Evolutionary conservation across 306 rosid species (phyloP), one percentile per base, ranked within the genome.

Genomic region (Parietaria judaica): DNA sequence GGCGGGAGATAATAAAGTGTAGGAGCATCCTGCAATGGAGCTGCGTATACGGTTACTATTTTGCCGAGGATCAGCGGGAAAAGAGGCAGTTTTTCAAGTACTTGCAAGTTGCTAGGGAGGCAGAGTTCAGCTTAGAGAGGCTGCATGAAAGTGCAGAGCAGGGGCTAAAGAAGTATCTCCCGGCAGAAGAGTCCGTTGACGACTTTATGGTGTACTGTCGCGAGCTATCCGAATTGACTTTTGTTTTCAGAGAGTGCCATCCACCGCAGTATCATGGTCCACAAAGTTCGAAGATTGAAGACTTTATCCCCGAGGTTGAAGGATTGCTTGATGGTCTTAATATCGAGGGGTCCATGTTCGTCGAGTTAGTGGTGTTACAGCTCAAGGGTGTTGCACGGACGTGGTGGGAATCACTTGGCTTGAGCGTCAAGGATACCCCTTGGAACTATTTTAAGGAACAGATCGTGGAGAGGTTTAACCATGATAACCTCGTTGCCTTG

Each of bases 1-100:
- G n/a, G 85, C 51, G 51, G 57, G 83, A 79, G 63, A 70, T 81
- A 47, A 67, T 79, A 68, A 85, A 78, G 11, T 77, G 85, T 44
- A 70, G 87, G 60, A 69, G 82, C 49, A 70, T 79, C 7, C 58
- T 86, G 36, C 76, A 79, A 66, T 86, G 90, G 95, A 75, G 72
- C 1, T 72, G 75, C 63, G 79, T 79, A 3, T 79, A 86, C 59
- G 81, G 84, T 34, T 83, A 74, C 61, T 79, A 72, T 67, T 70
- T 83, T 6, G 70, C 77, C 9, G 68, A 72, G 45, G 14, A 59
- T 35, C 60, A 68, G 44, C 9, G 12, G 15, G 61, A 37, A 2
- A 80, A 74, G 75, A 58, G 7, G 52, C 54, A 23, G 60, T 66
- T 77, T 36, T 69, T 71, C 23, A 72, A 71, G 54, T 66, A 54